Evolutionary conservation across 2,329 filamentous ascomycete species (phyloP).

Genomic region (Fusarium sp.): DNA sequence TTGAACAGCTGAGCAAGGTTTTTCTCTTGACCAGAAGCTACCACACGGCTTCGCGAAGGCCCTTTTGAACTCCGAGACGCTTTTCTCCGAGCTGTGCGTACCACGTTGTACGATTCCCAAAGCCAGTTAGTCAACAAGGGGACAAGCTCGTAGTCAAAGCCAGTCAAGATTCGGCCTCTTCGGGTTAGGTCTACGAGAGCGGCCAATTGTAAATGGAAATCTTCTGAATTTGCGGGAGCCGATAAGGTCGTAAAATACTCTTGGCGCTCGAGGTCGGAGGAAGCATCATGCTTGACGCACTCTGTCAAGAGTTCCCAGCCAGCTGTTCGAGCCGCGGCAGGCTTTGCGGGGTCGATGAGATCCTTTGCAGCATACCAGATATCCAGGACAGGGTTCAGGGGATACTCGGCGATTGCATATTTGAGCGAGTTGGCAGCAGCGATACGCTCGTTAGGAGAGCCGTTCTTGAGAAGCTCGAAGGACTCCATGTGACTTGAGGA

Average conservation of each 20-base stretch:
- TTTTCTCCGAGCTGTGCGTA: slow-evolving; percentile 66
- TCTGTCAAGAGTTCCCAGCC: slow-evolving; percentile 77
- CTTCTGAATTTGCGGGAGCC: slow-evolving; percentile 68
- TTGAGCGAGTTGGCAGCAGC: slow-evolving; percentile 71
- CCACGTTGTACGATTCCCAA: slow-evolving; percentile 67
- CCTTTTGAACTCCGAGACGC: slow-evolving; percentile 56
- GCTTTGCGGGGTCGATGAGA: slow-evolving; percentile 71
- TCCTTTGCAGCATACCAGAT: slow-evolving; percentile 79
- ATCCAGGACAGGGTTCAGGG: slow-evolving; percentile 70
- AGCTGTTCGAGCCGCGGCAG: slow-evolving; percentile 67
- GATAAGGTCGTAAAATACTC: slow-evolving; percentile 76
- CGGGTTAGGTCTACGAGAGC: slow-evolving; percentile 74
- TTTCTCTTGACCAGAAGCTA: slow-evolving; percentile 68
- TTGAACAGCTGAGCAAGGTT: slow-evolving; percentile 75
- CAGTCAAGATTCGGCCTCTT: slow-evolving; percentile 72
- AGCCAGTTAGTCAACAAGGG: slow-evolving; percentile 75
- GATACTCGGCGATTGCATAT: slow-evolving; percentile 70
- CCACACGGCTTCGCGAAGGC: slow-evolving; percentile 55
- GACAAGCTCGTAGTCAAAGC: slow-evolving; percentile 77
- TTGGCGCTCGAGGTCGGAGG: slow-evolving; percentile 76
- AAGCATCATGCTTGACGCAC: slow-evolving; percentile 73
- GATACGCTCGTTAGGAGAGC: slow-evolving; percentile 67
- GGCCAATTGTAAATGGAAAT: slow-evolving; percentile 77
- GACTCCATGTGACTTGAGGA: slow-evolving; percentile 68
- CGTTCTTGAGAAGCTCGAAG: slow-evolving; percentile 69